Base-by-base conservation (phyloP, 2,329 filamentous ascomycete genomes). In the Trematosphaeria pertusa region DNA sequence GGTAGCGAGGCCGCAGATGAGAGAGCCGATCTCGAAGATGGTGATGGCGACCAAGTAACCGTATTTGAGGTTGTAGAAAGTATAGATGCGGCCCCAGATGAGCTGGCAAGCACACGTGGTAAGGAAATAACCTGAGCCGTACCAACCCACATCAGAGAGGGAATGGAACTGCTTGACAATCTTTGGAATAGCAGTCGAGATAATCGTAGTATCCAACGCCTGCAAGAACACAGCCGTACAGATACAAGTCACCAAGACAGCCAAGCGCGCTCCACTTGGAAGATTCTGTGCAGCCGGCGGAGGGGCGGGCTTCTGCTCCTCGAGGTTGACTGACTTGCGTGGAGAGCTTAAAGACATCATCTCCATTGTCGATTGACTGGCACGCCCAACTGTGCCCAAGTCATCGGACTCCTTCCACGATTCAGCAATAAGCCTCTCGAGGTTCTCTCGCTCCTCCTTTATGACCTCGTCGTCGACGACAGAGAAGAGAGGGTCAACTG, bases 31-130 rank as follows among this genome's bases (percentile, higher is more conserved):
- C 22, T 51, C 43, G 28, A 51, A 51, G 17, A 51, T 47, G 28
- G 26, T 26, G 9, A 51, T 44, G 18, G 57, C 38, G 5, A 52
- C 34, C 15, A 73, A 41, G 47, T 71, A 74, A 17, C 59, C 57
- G 15, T 52, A 60, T 55, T 75, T 75, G 7, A 69, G 61, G 5
- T 65, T 57, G 50, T 72, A 74, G 57, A 72, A 78, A 21, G 72
- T 77, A 61, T 77, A 79, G 4, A 72, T 57, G 36, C 74, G 73
- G 2, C 78, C 78, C 53, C 72, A 73, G 0, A 73, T 66, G 3
- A 75, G 69, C 41, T 79, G 76, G 43, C 78, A 48, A 14, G 39
- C 46, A 17, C 46, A 43, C 11, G 40, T 39, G 3, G 39, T 43
- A 10, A 48, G 20, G 18, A 43, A 43, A 17, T 38, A 48, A 21